phyloP scores from a whole-genome alignment of 2,329 filamentous ascomycete genomes.

The Neobulgaria alba region DNA sequence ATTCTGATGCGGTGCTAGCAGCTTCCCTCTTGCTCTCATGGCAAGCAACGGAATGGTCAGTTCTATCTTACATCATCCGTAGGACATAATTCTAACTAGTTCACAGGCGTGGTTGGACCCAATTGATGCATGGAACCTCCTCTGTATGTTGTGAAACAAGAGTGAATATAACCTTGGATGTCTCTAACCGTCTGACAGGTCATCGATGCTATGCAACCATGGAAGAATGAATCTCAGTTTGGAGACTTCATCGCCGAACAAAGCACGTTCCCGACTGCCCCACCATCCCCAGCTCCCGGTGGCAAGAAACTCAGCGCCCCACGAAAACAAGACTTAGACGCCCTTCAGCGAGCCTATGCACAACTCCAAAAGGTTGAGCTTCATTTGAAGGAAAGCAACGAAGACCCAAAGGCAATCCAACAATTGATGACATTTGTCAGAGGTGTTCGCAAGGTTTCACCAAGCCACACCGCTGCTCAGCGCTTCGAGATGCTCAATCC shows the following conservation, averaged over 20 bases:
- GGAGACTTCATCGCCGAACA: constrained; percentile 74
- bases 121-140: constrained; percentile 83
- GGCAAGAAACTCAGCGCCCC: constrained; percentile 51
- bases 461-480: constrained; percentile 63
- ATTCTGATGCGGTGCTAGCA: constrained; percentile 84
- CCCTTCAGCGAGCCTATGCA: constrained; percentile 57
- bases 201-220: constrained; percentile 82
- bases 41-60: constrained; percentile 94
- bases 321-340: constrained; percentile 60
- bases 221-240: constrained; percentile 85
- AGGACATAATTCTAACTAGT: constrained; percentile 30
- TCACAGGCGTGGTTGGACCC: constrained; percentile 79
- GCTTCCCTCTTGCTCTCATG: constrained; percentile 88
- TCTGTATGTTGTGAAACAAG: constrained; percentile 50
- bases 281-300: constrained; percentile 52
- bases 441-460: constrained; percentile 61
- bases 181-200: constrained; percentile 46
- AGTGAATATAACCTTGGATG: constrained; percentile 4
- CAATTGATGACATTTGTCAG: constrained; percentile 67
- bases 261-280: constrained; percentile 62
- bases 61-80: constrained; percentile 26
- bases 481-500: constrained; percentile 87
- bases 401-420: constrained; percentile 59
- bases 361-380: constrained; percentile 61
- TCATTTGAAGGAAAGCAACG: constrained; percentile 59